Evolutionary conservation across 257 asterid genomes (phyloP), one percentile per base, ranked within the genome.

Genomic region (Fraxinus cuspidata): DNA sequence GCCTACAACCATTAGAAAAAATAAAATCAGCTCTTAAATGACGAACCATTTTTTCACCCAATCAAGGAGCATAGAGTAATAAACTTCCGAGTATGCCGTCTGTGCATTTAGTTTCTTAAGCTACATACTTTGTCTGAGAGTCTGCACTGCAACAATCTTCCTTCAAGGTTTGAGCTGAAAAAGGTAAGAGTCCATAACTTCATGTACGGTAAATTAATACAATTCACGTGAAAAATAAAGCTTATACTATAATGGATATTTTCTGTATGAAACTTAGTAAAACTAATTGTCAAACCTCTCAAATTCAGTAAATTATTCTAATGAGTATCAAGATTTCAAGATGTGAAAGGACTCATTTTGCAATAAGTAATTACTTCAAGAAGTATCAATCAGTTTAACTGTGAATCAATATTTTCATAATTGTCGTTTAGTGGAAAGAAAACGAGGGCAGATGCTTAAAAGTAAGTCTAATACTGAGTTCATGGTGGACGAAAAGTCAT

Each of bases 51-150:
- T n/a, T 71, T 28, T 44, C 35, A 70, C n/a, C 28, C 34, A 63
- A 29, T n/a, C 35, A 8, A n/a, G 13, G 51, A 70, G 40, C 27
- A 38, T 32, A 11, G 64, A 70, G 21, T 38, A 18, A 72, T 71
- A 0, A 70, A 37, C 56, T 67, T 67, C 71, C 11, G 63, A 80
- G 12, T 38, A n/a, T 60, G n/a, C 63, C 0, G 25, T 71, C 2
- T 1, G 15, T 6, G 51, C 4, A 2, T 13, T 47, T 73, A 56
- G 65, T 51, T 74, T 37, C 71, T 64, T 9, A 15, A 74, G 73
- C 66, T 60, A 81, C 93, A 12, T 89, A 96, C 99, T 86, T 92
- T 93, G 77, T 96, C 99, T 21, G 99, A 76, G 38, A 93, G 94
- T 73, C 97, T 84, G 89, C 99, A 96, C 8, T 87, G 97, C 72